Evolutionary conservation across 495 filamentous ascomycete genomes (phyloP).

Genomic region (Podospora comata): DNA sequence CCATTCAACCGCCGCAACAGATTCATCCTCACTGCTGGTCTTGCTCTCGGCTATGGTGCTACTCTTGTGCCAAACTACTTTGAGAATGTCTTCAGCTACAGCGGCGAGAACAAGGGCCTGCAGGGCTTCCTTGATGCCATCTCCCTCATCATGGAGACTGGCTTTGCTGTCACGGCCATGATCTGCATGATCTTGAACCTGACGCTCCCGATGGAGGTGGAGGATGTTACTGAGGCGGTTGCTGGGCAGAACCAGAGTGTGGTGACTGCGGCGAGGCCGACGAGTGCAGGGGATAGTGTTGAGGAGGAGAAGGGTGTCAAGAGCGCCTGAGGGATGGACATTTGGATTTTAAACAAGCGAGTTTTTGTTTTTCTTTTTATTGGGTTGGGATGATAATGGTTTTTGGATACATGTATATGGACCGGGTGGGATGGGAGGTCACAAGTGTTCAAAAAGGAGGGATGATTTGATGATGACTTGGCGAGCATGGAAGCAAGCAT

Average conservation of each 20-base stretch:
- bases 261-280: background rate
- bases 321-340: conserved; percentile 1
- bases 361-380: conserved; percentile 5
- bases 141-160: conserved; percentile 74
- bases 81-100: conserved; percentile 67
- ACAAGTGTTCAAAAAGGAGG: background rate
- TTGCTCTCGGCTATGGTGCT: conserved; percentile 75
- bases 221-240: conserved; percentile 35
- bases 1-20: conserved; percentile 82
- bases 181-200: conserved; percentile 71
- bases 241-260: background rate
- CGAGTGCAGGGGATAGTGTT: background rate
- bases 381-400: background rate
- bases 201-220: conserved; percentile 67
- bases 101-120: conserved; percentile 65
- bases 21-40: conserved; percentile 78
- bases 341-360: background rate
- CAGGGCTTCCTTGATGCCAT: conserved; percentile 82
- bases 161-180: conserved; percentile 69
- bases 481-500: background rate
- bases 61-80: conserved; percentile 81
- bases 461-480: background rate
- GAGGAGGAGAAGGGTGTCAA: conserved; percentile 14
- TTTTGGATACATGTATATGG: background rate
- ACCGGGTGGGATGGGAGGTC: background rate